Evolutionary conservation across 2,329 filamentous ascomycete species (phyloP), one percentile per base, ranked within the genome.

Genomic region (Epichloe glyceriae): DNA sequence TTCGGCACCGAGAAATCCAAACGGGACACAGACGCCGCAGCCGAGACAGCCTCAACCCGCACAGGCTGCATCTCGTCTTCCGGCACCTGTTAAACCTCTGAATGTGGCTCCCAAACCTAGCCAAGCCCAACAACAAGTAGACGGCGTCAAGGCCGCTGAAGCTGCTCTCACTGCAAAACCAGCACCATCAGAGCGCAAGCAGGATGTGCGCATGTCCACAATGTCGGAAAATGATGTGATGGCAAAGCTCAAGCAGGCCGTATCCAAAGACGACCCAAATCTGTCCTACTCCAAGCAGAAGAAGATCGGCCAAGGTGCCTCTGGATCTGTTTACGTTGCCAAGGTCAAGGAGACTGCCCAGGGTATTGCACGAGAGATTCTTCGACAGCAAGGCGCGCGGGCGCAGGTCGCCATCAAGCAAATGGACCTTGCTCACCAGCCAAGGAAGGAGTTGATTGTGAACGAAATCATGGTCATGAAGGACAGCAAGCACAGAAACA

Each of bases 381-480:
- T 95, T 54, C 82, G 86, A 41, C 81, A 83, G 57, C 85, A 94
- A 62, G 90, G 89, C 12, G 75, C 80, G 47, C 82, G 87, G 56
- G 88, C 88, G 47, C 88, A 96, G 65, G 93, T 98, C 55, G 93
- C 93, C 41, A 98, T 98, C 66, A 98, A 98, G 73, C 93, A 98
- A 72, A 98, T 98, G 93, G 93, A 98, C 71, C 79, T 98, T 51
- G 88, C 91, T 47, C 93, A 95, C 64, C 93, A 98, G 68, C 93
- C 93, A 46, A 80, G 93, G 53, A 98, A 98, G 75, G 93, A 98
- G 70, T 73, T 98, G 62, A 98, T 98, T 63, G 93, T 98, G 49
- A 98, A 98, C 67, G 93, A 98, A 64, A 98, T 98, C 63, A 94
- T 98, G 73, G 93, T 98, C 53, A 98, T 98, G 93, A 96, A 97